These are phyloP conservation scores for Cutaneotrichosporon curvatum DNA, from an alignment of 1,284 basidiomycete genomes.

Conservation along the genomic window DNA sequence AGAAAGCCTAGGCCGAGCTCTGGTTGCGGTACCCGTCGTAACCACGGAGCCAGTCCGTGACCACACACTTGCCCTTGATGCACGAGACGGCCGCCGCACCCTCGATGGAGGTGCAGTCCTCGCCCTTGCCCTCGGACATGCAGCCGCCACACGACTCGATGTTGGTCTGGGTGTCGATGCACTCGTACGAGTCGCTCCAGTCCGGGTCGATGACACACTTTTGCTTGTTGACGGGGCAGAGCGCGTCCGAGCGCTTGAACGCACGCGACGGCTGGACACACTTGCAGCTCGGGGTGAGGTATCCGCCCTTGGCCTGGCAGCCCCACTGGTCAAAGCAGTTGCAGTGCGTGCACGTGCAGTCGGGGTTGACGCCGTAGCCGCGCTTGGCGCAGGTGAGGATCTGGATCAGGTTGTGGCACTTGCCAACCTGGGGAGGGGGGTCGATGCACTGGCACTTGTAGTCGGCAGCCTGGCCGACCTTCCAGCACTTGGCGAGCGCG, in stretches of 20 bases:
- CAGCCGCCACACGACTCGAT: conserved; percentile 59
- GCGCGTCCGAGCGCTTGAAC: no score
- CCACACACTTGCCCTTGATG: conserved; percentile 12
- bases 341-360: conserved; percentile 15
- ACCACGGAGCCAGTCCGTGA: conserved; percentile 9
- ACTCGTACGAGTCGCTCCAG: conserved; percentile 14
- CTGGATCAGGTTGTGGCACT: conserved; percentile 9
- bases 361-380: conserved; percentile 8
- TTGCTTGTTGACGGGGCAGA: conserved; percentile 12
- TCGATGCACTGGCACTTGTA: conserved; percentile 9
- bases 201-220: no score
- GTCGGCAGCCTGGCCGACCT: conserved; percentile 6
- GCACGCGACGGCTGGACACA: no score
- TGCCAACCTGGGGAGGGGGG: conserved; percentile 5
- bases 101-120: conserved; percentile 60
- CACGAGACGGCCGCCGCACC: conserved; percentile 44
- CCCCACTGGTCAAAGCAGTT: conserved; percentile 10
- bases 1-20: no score
- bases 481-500: conserved; percentile 8
- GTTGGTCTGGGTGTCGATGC: conserved; percentile 15
- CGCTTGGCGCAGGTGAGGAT: conserved; percentile 8
- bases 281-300: conserved; percentile 12
- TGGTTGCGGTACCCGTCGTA: no score
- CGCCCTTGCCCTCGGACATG: conserved; percentile 53
- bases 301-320: conserved; percentile 9